These are phyloP conservation scores for Acidiella bohemica DNA, from an alignment of 495 filamentous ascomycete species.

Conservation along the genomic window DNA sequence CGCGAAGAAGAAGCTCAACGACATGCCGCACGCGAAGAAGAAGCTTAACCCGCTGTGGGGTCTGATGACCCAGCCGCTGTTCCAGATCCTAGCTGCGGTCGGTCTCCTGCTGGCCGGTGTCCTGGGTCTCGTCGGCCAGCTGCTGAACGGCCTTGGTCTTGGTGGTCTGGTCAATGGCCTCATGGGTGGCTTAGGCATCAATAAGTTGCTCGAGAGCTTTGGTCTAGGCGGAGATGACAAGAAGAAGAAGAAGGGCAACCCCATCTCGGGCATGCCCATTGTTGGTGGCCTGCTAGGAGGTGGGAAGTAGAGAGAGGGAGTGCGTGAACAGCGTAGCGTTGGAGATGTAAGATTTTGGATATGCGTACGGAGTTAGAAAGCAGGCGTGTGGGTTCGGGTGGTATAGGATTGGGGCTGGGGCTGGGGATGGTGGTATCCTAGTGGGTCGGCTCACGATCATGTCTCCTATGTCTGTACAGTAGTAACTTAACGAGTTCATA, in stretches of 20 bases:
- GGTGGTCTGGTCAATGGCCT: slow-evolving; percentile 68
- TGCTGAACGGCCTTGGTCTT: slow-evolving; percentile 73
- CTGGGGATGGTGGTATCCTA: no score
- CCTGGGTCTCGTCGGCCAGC: slow-evolving; percentile 62
- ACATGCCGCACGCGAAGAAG: slow-evolving; percentile 92
- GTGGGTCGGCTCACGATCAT: not conserved
- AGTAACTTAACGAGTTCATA: no score
- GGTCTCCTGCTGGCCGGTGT: slow-evolving; percentile 75
- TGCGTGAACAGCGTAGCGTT: not conserved
- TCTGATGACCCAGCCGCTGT: slow-evolving; percentile 67
- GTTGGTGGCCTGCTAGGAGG: slow-evolving; percentile 31
- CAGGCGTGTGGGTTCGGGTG: not conserved
- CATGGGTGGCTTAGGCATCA: slow-evolving; percentile 66
- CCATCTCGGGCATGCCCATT: slow-evolving; percentile 22
- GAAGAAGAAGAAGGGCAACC: slow-evolving; percentile 29
- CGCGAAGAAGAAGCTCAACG: slow-evolving; percentile 70
- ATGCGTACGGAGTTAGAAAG: not conserved
- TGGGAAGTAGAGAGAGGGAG: slow-evolving; percentile 11
- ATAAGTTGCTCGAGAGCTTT: slow-evolving; percentile 60
- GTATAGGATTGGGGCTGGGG: not conserved
- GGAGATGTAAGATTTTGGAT: slow-evolving; percentile 4
- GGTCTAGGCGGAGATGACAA: slow-evolving; percentile 49
- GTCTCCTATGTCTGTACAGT: slow-evolving; percentile 1
- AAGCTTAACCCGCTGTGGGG: slow-evolving; percentile 80
- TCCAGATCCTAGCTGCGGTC: slow-evolving; percentile 87